These are phyloP conservation scores for Pythium graminicola DNA, from an alignment of 352 stramenopile genomes.

Conservation along the genomic window DNA sequence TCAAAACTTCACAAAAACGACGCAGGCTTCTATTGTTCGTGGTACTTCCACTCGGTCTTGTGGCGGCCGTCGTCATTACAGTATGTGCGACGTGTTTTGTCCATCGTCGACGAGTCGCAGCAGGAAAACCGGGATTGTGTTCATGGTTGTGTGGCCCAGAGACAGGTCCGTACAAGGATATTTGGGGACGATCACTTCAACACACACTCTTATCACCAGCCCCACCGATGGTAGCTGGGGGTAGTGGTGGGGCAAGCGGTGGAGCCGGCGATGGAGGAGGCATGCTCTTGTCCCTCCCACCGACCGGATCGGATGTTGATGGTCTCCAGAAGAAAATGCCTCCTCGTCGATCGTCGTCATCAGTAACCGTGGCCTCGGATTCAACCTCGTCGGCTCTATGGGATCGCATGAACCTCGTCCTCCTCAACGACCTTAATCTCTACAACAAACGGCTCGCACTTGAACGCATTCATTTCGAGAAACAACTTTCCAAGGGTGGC, in stretches of 20 bases:
- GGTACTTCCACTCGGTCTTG: slow-evolving; percentile 28
- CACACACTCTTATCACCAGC: slow-evolving; percentile 19
- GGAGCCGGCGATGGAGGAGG: background rate
- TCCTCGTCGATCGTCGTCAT: slow-evolving; percentile 28
- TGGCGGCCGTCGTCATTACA: slow-evolving; percentile 14
- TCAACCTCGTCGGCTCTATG: slow-evolving; percentile 1
- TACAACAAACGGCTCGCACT: slow-evolving; percentile 18
- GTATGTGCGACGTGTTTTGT: slow-evolving; percentile 18
- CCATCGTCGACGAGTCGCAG: slow-evolving; percentile 13
- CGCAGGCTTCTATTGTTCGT: slow-evolving; percentile 25
- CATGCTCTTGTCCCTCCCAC: background rate
- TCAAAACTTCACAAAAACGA: slow-evolving; percentile 17
- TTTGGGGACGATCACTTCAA: slow-evolving; percentile 13
- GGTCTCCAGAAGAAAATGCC: slow-evolving; percentile 14
- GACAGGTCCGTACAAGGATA: slow-evolving; percentile 9
- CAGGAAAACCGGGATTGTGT: slow-evolving; percentile 1
- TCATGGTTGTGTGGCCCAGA: background rate
- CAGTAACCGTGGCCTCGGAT: slow-evolving; percentile 26
- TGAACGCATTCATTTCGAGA: slow-evolving; percentile 20
- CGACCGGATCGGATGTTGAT: slow-evolving; percentile 1
- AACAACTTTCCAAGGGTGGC: slow-evolving; percentile 19
- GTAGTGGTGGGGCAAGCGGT: background rate
- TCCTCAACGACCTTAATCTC: slow-evolving; percentile 20
- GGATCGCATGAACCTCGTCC: slow-evolving; percentile 17
- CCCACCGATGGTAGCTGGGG: background rate